A percentile compares a stretch with the other conserved stretches of the same genome.
Conservation (phyloP, 2,329 filamentous ascomycete genomes). For the Nemania sp. region DNA sequence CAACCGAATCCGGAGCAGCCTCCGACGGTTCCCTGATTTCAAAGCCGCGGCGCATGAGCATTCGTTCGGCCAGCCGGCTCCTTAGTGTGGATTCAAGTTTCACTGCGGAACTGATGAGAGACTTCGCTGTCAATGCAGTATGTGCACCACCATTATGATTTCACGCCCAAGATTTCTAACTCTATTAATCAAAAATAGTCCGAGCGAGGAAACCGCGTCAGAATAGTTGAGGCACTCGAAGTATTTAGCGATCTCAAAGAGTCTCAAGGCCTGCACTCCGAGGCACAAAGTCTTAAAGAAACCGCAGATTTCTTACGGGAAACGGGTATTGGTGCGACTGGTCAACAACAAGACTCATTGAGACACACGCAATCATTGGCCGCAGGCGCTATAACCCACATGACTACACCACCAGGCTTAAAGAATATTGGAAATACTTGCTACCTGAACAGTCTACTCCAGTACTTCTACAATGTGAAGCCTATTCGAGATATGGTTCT, state of each 20-base stretch:
- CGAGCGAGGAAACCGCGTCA: constrained; percentile 28
- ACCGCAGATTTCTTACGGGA: constrained; percentile 33
- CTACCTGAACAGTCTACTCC: constrained; percentile 93
- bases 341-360: not conserved
- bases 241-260: constrained; percentile 37
- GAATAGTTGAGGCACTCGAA: constrained; percentile 37
- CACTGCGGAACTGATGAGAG: constrained; percentile 37
- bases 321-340: constrained; percentile 15
- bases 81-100: constrained; percentile 36
- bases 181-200: constrained; percentile 27
- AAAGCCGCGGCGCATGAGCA: constrained; percentile 32
- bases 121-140: constrained; percentile 35
- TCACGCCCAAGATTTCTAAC: not conserved
- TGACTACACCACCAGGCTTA: constrained; percentile 78
- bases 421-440: constrained; percentile 97
- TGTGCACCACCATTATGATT: constrained; percentile 6
- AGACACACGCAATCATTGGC: not conserved
- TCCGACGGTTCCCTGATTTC: not conserved
- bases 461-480: constrained; percentile 90
- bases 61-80: constrained; percentile 32
- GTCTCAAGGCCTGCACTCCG: constrained; percentile 25
- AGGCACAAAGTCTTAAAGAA: constrained; percentile 34
- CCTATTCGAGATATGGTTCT: constrained; percentile 81
- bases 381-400: constrained; percentile 36
- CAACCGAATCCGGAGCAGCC: constrained; percentile 7